Conservation (phyloP, 805 yeast genomes). For the Clavispora asparagi region DNA sequence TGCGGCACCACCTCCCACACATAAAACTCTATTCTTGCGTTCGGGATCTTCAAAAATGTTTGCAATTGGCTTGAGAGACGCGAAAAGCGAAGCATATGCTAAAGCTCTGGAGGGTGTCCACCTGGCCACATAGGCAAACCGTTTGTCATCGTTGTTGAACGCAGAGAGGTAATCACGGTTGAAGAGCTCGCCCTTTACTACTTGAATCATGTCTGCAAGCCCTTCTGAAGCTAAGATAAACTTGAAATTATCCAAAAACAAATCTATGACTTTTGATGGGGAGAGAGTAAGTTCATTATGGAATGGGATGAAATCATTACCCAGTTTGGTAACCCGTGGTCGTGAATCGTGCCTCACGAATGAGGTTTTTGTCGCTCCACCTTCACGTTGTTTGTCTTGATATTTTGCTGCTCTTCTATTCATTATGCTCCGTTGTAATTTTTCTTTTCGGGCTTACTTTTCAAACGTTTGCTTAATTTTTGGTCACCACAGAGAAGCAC, state of each 20-base stretch:
- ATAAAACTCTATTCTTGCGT: slow-evolving; percentile 39
- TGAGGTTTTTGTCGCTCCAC: neutral
- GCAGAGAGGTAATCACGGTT: slow-evolving; percentile 69
- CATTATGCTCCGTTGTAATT: slow-evolving; percentile 8
- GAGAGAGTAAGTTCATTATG: slow-evolving; percentile 26
- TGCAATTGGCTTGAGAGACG: slow-evolving; percentile 41
- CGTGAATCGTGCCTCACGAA: neutral
- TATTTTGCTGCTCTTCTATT: slow-evolving; percentile 29
- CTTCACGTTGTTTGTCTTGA: slow-evolving; percentile 14
- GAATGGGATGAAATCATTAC: slow-evolving; percentile 28
- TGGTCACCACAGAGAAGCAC: neutral
- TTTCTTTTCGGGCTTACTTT: neutral
- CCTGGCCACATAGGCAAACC: slow-evolving; percentile 73
- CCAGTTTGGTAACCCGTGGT: neutral
- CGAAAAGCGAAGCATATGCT: slow-evolving; percentile 65
- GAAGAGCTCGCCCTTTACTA: slow-evolving; percentile 63
- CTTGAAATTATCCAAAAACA: slow-evolving; percentile 30
- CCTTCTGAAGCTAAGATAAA: slow-evolving; percentile 29
- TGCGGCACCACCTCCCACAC: slow-evolving; percentile 89
- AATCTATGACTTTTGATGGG: slow-evolving; percentile 30
- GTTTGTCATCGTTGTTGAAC: slow-evolving; percentile 54
- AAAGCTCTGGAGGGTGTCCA: slow-evolving; percentile 86
- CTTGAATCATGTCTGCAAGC: slow-evolving; percentile 48
- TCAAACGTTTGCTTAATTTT: neutral
- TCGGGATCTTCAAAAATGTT: slow-evolving; percentile 30